Percentiles rank a stretch among this genome's conserved stretches.
phyloP scores from a whole-genome alignment of 805 yeast genomes.

The Blastobotrys mokoenaii region DNA sequence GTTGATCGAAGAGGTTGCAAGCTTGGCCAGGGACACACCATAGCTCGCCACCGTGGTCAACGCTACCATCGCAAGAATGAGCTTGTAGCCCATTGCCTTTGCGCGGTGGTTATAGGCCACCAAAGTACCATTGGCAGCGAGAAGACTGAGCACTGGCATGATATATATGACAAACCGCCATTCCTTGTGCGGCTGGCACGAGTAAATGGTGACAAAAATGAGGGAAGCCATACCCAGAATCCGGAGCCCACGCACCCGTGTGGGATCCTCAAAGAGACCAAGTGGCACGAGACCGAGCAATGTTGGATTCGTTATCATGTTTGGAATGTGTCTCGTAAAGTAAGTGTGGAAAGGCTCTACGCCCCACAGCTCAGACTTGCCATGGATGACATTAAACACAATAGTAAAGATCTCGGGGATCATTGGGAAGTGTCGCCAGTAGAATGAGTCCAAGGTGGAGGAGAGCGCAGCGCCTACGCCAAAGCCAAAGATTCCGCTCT shows the following conservation, averaged over 20 bases:
- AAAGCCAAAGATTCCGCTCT: conserved; percentile 36
- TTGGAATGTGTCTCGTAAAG: conserved; percentile 46
- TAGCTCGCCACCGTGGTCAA: conserved; percentile 31
- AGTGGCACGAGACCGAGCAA: conserved; percentile 34
- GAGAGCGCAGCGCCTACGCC: conserved; percentile 43
- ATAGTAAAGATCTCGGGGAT: conserved; percentile 74
- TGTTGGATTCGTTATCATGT: conserved; percentile 28
- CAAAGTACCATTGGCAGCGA: conserved; percentile 53
- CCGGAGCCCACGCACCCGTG: conserved; percentile 28
- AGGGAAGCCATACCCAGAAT: conserved; percentile 44
- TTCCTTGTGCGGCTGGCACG: conserved; percentile 86
- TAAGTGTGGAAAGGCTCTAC: conserved; percentile 66
- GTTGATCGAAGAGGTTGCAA: conserved; percentile 59
- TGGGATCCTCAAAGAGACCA: conserved; percentile 34
- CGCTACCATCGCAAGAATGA: conserved; percentile 17
- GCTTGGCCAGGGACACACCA: conserved; percentile 41
- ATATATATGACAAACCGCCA: conserved; percentile 83
- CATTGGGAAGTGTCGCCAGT: conserved; percentile 50
- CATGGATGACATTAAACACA: conserved; percentile 65
- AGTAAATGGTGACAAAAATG: conserved; percentile 52
- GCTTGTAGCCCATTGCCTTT: conserved; percentile 12
- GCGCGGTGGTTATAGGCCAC: conserved; percentile 7
- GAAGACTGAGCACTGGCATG: conserved; percentile 56
- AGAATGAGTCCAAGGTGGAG: conserved; percentile 55
- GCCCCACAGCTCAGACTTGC: conserved; percentile 78